Evolutionary conservation across 225 moss, liverwort and hornwort species (phyloP), one percentile per base, ranked within the genome.

Genomic region (Ulota crispa): DNA sequence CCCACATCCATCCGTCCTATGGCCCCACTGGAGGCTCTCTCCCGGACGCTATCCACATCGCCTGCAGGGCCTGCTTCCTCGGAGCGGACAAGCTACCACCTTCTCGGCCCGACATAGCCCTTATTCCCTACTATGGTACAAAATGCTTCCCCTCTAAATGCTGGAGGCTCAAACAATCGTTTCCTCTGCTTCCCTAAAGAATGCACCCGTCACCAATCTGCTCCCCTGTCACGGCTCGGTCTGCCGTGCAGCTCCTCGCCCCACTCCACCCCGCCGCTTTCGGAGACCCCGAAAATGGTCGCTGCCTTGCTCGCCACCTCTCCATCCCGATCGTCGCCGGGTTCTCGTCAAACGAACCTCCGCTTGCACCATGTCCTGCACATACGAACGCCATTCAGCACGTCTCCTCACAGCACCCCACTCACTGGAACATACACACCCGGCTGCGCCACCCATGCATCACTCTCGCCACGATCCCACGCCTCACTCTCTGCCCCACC

Each of bases 61-160:
- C 75, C 64, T 73, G 68, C 53, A 0, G 34, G 64, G 43, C 68
- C 78, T 14, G 59, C 8, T 81, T 42, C 78, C 76, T 73, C 63
- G 71, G 72, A 76, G 14, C 67, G 60, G 16, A 82, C 76, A 55
- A 64, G 59, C 88, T 12, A 71, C 50, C 15, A 63, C 72, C 83
- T 74, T 80, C 41, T 82, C 26, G 65, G 75, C 83, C 82, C 79
- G 54, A 80, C 75, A 77, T 64, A 78, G 70, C 78, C 74, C 68
- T 85, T 88, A 91, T 83, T 91, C 88, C 87, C 78, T 76, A 89
- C 85, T 89, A 91, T 89, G 76, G 77, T 91, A 91, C 89, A 89
- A 87, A 83, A 81, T 31, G 70, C 81, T 82, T 80, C 87, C 89
- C 62, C 85, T 82, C 30, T 37, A 57, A 76, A 85, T 77, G 75